phyloP scores from a whole-genome alignment of 441 rosid genomes.

The Dalechampia spathulata region DNA sequence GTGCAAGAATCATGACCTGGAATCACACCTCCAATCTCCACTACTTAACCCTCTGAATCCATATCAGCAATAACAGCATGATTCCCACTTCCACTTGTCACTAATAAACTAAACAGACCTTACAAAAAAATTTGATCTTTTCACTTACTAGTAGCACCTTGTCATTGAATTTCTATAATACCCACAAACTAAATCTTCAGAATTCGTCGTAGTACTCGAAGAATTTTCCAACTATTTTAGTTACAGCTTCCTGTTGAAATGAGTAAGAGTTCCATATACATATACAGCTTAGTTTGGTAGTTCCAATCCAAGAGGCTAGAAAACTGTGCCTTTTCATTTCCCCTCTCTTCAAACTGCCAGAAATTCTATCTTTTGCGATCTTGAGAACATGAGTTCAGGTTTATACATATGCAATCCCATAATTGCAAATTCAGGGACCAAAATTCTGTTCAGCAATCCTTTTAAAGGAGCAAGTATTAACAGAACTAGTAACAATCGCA shows the following conservation, averaged over 20 bases:
- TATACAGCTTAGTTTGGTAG: slow-evolving; percentile 4
- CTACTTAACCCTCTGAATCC: not conserved
- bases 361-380: not conserved
- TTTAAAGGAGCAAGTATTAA: slow-evolving; percentile 16
- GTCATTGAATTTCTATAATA: not conserved
- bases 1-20: slow-evolving; percentile 14
- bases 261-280: slow-evolving; percentile 4
- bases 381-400: slow-evolving; percentile 3
- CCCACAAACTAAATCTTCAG: not conserved
- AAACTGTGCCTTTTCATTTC: not conserved
- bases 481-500: slow-evolving; percentile 6
- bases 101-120: not conserved
- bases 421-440: not conserved
- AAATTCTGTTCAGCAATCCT: not conserved
- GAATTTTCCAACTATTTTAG: not conserved
- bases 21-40: slow-evolving; percentile 9
- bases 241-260: not conserved
- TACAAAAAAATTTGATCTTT: not conserved
- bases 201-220: not conserved
- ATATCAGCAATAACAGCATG: too few relatives aligned
- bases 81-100: too few relatives aligned
- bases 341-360: slow-evolving; percentile 6
- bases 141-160: not conserved
- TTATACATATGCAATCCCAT: not conserved
- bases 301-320: slow-evolving; percentile 19